Conservation (phyloP, 2,329 filamentous ascomycete genomes). For the Aspergillus clavatus region DNA sequence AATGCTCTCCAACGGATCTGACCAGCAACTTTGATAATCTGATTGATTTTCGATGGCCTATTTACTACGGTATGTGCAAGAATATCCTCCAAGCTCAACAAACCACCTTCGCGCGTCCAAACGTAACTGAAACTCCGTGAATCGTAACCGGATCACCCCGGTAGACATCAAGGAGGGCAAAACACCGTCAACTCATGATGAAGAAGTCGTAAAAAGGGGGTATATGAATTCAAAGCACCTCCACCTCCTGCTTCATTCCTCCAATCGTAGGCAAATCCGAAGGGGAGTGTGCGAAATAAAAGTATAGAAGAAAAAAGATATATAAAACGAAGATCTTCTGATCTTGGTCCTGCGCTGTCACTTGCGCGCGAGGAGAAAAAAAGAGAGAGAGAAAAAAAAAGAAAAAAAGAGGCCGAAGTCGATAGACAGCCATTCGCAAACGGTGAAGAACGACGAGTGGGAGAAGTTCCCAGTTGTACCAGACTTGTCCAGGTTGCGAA, state of each 20-base stretch:
- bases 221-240: constrained; percentile 20
- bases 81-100: background rate
- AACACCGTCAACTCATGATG: constrained; percentile 31
- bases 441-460: background rate
- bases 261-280: constrained; percentile 1
- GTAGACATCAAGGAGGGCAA: constrained; percentile 1
- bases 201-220: constrained; percentile 23
- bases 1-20: background rate
- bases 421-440: background rate
- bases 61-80: background rate
- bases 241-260: constrained; percentile 6
- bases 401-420: too few species aligned
- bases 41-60: background rate
- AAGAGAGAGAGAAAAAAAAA: too few species aligned
- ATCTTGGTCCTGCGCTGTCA: background rate
- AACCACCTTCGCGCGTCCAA: constrained; percentile 2
- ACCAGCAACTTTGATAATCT: background rate
- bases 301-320: constrained; percentile 15
- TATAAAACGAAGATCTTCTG: constrained; percentile 10
- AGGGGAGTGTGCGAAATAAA: constrained; percentile 18
- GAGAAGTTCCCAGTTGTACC: background rate
- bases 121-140: background rate
- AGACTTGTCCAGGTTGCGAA: background rate
- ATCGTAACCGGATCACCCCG: constrained; percentile 1
- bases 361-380: background rate